Percentiles rank a stretch among this genome's conserved stretches.
Conservation (phyloP, 129 eudicot genomes). For the Saussurea involucrata region DNA sequence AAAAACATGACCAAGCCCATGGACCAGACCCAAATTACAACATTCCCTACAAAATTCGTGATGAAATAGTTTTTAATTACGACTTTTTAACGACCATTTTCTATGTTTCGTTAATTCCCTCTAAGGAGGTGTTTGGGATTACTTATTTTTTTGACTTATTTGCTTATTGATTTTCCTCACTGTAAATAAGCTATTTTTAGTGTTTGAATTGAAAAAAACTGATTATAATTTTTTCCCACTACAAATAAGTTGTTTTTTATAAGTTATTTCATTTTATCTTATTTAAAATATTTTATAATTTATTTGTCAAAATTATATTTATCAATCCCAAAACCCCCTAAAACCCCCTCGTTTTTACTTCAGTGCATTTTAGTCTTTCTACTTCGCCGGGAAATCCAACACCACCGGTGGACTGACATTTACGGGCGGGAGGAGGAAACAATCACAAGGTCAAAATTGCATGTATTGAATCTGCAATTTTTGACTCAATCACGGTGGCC, state of each 20-base stretch:
- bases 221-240: no score
- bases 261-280: no score
- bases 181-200: no score
- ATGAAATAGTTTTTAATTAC: not conserved
- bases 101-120: not conserved
- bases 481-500: not conserved
- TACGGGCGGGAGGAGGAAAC: not conserved
- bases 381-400: conserved; percentile 28
- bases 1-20: no score
- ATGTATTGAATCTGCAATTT: not conserved
- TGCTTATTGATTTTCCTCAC: no score
- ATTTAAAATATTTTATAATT: no score
- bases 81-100: conserved; percentile 10
- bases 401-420: not conserved
- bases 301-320: no score
- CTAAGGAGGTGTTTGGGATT: no score
- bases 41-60: not conserved
- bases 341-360: not conserved
- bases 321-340: no score
- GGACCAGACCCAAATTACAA: conserved; percentile 4
- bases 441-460: conserved; percentile 1
- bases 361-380: conserved; percentile 10
- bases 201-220: no score
- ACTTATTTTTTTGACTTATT: no score
- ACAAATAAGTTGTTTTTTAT: no score